Conservation (phyloP, 2,329 filamentous ascomycete genomes). For the Colletotrichum sojae region DNA sequence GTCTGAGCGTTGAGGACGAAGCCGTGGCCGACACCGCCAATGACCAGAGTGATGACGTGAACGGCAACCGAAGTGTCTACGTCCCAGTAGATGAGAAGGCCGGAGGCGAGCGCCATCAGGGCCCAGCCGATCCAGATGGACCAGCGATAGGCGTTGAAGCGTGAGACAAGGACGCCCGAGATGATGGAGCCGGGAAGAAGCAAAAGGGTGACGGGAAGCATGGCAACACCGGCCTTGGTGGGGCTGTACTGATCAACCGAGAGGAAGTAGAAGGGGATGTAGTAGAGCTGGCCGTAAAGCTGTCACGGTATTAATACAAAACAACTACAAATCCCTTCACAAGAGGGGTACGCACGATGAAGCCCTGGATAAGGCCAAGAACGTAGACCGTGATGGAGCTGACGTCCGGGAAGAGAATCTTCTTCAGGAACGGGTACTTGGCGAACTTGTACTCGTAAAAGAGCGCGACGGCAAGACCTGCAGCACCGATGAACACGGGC, state of each 20-base stretch:
- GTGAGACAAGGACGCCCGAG: slow-evolving; percentile 48
- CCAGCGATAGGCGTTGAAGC: slow-evolving; percentile 53
- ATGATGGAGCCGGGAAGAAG: slow-evolving; percentile 52
- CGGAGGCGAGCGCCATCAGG: slow-evolving; percentile 34
- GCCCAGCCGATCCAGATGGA: slow-evolving; percentile 56
- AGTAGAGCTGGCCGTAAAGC: slow-evolving; percentile 51
- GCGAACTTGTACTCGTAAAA: slow-evolving; percentile 54
- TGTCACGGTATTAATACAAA: neutral
- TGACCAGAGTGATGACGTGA: slow-evolving; percentile 39
- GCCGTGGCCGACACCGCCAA: slow-evolving; percentile 43
- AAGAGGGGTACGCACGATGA: slow-evolving; percentile 47
- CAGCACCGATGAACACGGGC: slow-evolving; percentile 59
- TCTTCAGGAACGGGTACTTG: slow-evolving; percentile 50
- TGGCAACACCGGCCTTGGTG: slow-evolving; percentile 51
- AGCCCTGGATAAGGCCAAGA: slow-evolving; percentile 50
- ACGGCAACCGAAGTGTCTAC: slow-evolving; percentile 34
- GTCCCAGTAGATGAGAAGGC: slow-evolving; percentile 42
- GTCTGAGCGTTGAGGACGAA: slow-evolving; percentile 44
- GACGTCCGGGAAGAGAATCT: slow-evolving; percentile 47
- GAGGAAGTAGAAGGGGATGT: slow-evolving; percentile 56
- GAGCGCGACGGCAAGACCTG: slow-evolving; percentile 54
- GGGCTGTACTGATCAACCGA: slow-evolving; percentile 51
- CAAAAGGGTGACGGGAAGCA: slow-evolving; percentile 51
- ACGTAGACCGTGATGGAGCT: slow-evolving; percentile 50
- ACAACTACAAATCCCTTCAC: neutral